These are phyloP conservation scores for Candida oleophila DNA, from an alignment of 805 yeast species.

Conservation along the genomic window DNA sequence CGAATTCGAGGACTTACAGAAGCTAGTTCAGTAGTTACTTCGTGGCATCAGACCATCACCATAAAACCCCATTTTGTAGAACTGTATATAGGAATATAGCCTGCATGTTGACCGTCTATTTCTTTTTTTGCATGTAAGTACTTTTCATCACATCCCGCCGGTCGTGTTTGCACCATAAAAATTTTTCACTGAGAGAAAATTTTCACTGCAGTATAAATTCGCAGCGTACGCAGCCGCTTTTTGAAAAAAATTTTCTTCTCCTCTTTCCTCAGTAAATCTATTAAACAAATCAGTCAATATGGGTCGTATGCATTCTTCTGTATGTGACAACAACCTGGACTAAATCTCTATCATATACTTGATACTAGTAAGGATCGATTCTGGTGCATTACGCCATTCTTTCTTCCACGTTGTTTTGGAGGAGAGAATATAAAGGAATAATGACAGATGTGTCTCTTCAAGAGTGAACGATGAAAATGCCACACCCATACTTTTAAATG, in stretches of 20 bases:
- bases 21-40: conserved; percentile 15
- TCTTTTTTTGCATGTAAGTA: too few relatives aligned
- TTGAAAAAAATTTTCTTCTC: conserved; percentile 16
- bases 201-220: conserved; percentile 1
- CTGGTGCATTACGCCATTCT: conserved; percentile 16
- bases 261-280: conserved; percentile 13
- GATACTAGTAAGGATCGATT: conserved; percentile 22
- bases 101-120: not conserved
- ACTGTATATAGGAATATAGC: not conserved
- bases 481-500: not conserved
- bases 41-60: not conserved
- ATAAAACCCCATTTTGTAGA: not conserved
- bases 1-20: conserved; percentile 61
- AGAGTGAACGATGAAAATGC: conserved; percentile 8
- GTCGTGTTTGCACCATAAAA: too few relatives aligned
- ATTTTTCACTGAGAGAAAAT: too few relatives aligned
- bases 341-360: conserved; percentile 18
- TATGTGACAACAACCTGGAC: conserved; percentile 47
- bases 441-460: conserved; percentile 14
- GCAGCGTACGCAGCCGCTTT: not conserved
- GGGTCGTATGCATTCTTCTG: conserved; percentile 99
- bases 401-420: not conserved
- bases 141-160: not conserved
- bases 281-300: conserved; percentile 60
- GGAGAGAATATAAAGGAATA: not conserved